Percentiles rank a stretch among this genome's conserved stretches.
Evolutionary conservation across 164 flowering plant species (phyloP).

Genomic region (Paratinospora sagittata): DNA sequence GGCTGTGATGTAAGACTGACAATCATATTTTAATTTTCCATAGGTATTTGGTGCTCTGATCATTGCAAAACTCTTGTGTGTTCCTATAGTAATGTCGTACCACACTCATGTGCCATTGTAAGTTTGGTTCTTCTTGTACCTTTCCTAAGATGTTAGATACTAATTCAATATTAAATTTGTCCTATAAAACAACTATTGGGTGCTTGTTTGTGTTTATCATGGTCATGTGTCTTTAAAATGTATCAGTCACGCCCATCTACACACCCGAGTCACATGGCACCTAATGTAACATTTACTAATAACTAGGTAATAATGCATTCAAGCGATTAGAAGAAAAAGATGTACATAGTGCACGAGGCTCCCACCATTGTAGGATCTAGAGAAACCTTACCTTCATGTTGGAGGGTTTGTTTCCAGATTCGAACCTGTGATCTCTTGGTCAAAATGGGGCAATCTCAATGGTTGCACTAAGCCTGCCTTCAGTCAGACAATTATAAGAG

Average conservation of each 20-base stretch:
- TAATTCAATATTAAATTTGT: background rate
- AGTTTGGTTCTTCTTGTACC: constrained; percentile 29
- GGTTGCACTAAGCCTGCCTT: too few relatives aligned
- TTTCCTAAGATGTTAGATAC: background rate
- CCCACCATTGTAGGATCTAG: too few relatives aligned
- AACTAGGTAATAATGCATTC: background rate
- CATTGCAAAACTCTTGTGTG: constrained; percentile 81
- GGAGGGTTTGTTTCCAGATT: too few relatives aligned
- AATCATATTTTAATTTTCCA: background rate
- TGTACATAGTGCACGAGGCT: too few relatives aligned
- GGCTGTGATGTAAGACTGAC: background rate
- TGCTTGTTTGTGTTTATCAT: too few relatives aligned
- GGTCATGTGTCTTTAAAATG: background rate
- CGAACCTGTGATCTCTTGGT: too few relatives aligned
- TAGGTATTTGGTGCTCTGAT: constrained; percentile 94
- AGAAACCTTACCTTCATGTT: too few relatives aligned
- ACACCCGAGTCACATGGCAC: background rate
- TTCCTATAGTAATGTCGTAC: constrained; percentile 96
- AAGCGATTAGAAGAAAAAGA: too few relatives aligned
- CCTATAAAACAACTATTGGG: too few relatives aligned
- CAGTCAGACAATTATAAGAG: too few relatives aligned
- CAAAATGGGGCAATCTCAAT: too few relatives aligned
- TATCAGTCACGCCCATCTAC: background rate
- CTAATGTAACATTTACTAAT: background rate
- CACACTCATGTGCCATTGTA: constrained; percentile 99